A percentile compares a stretch with the other conserved stretches of the same genome.
phyloP scores from a whole-genome alignment of 2,329 filamentous ascomycete genomes.

The Leptosphaerulina australis region DNA sequence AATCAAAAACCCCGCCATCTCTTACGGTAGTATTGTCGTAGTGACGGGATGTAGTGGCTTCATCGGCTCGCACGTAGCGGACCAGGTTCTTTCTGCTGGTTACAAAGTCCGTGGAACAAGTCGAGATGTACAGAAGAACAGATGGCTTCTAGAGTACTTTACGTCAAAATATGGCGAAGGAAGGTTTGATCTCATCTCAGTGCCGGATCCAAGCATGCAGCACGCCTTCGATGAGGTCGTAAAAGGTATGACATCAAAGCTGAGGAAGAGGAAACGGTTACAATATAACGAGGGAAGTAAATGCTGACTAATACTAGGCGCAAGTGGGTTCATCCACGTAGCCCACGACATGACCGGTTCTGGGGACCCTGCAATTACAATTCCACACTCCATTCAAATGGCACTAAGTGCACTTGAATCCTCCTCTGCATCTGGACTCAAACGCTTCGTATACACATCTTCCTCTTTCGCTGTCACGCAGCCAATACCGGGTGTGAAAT shows the following conservation, averaged over 20 bases:
- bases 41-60: conserved; percentile 48
- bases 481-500: conserved; percentile 42
- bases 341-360: conserved; percentile 52
- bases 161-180: conserved; percentile 25
- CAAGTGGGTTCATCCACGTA: conserved; percentile 54
- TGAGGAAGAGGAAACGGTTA: neutral
- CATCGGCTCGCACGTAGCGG: conserved; percentile 41
- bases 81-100: conserved; percentile 39
- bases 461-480: conserved; percentile 48
- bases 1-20: conserved; percentile 27
- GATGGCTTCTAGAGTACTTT: conserved; percentile 43
- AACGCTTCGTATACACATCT: conserved; percentile 54
- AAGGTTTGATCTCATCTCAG: conserved; percentile 37
- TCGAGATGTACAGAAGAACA: conserved; percentile 36
- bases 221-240: conserved; percentile 36
- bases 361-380: conserved; percentile 46
- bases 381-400: conserved; percentile 49
- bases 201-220: conserved; percentile 37
- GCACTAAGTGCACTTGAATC: conserved; percentile 51
- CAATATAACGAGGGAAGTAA: neutral
- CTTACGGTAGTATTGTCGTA: conserved; percentile 37
- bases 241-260: conserved; percentile 30
- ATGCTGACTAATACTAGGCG: conserved; percentile 11
- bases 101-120: conserved; percentile 47
- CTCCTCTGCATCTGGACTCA: conserved; percentile 41